Base-by-base conservation (phyloP, 148 eudicot genomes). In the Mesembryanthemum crystallinum region DNA sequence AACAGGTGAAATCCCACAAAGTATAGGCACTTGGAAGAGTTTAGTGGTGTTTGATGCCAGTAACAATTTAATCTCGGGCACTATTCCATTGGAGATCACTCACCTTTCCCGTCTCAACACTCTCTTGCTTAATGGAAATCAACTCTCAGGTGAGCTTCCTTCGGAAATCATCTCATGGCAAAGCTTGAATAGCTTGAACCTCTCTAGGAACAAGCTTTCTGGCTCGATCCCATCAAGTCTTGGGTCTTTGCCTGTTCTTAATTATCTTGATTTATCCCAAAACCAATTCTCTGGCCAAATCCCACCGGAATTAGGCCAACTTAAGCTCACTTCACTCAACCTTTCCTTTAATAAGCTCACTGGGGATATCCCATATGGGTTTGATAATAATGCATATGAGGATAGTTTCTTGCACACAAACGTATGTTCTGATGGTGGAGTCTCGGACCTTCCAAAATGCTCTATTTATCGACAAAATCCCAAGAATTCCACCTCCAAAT, bases 81-180 rank as follows among this genome's bases (percentile, higher is more conserved):
- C 61, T 21, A 61, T 91, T 68, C 91, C 97, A 24, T 63, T 69
- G 72, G 87, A 81, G 35, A 18, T 91, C 12, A 85, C 90, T 6
- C 66, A 25, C 29, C 93, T 92, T 69, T 77, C 86, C 7, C 63
- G 47, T 21, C 71, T 92, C 0, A 74, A 15, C 60, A 65, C 69
- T n/a, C 80, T 92, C 0, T 30, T 17, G 5, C 91, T 92, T 37
- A 88, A 88, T 76, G 88, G 91, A 28, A 92, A 90, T 79, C 80
- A 77, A 13, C 78, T 92, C 66, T 79, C 92, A 17, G 97, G 97
- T 55, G 80, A 78, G 52, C 81, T 92, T 33, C 94, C 97, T 9
- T 84, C 82, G 10, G 52, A 82, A 20, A 85, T 89, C 4, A 61
- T 67, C 24, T 86, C 95, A 57, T 90, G 92, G 97, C 10, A 78